Conservation (phyloP, 805 yeast genomes). For the Ogataea ganodermae region DNA sequence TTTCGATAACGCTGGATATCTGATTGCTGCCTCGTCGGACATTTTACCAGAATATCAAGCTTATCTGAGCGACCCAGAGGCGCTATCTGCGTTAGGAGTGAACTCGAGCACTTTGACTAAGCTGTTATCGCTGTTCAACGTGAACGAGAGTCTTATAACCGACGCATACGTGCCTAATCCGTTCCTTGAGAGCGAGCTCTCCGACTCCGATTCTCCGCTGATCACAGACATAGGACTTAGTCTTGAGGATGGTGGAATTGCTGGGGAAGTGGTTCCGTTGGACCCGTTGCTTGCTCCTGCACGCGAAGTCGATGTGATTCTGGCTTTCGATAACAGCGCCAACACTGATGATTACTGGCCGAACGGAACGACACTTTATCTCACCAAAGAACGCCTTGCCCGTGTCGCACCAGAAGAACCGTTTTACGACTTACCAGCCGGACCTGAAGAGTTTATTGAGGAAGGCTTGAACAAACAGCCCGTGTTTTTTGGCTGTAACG, state of each 20-base stretch:
- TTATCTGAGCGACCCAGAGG: slow-evolving; percentile 15
- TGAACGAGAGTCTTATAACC: slow-evolving; percentile 46
- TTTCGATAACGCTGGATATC: slow-evolving; percentile 75
- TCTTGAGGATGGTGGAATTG: slow-evolving; percentile 37
- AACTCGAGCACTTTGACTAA: slow-evolving; percentile 13
- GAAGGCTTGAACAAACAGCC: slow-evolving; percentile 63
- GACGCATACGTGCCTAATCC: slow-evolving; percentile 47
- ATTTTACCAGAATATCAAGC: slow-evolving; percentile 43
- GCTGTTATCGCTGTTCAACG: slow-evolving; percentile 39
- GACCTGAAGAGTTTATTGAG: slow-evolving; percentile 54
- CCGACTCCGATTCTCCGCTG: slow-evolving; percentile 34
- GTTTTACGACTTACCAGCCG: slow-evolving; percentile 72
- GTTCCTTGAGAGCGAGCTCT: slow-evolving; percentile 37
- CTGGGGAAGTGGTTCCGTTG: slow-evolving; percentile 60
- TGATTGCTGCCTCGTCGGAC: slow-evolving; percentile 77
- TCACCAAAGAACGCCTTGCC: slow-evolving; percentile 52
- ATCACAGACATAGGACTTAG: slow-evolving; percentile 18
- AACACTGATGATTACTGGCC: slow-evolving; percentile 64
- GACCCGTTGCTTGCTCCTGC: slow-evolving; percentile 61
- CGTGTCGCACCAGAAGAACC: slow-evolving; percentile 51
- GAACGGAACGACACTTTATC: slow-evolving; percentile 56
- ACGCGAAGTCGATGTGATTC: slow-evolving; percentile 59
- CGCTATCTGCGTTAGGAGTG: slow-evolving; percentile 20
- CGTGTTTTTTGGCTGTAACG: slow-evolving; percentile 79
- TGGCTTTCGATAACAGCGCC: slow-evolving; percentile 67